Evolutionary conservation across 768 basidiomycete species (phyloP).

Genomic region (Termitomyces sp.): DNA sequence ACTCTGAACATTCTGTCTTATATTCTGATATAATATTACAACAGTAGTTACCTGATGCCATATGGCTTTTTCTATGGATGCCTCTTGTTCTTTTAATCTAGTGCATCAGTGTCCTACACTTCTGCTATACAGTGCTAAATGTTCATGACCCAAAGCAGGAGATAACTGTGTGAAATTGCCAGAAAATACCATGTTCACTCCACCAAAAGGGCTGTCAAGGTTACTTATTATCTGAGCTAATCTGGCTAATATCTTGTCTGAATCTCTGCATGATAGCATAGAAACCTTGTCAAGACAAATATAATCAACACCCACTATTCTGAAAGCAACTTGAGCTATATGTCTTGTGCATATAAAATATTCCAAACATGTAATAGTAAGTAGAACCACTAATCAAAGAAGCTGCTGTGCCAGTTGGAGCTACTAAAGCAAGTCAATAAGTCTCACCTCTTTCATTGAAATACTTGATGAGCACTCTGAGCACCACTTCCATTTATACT

Average conservation of each 20-base stretch:
- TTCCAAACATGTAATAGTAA: slow-evolving; percentile 13
- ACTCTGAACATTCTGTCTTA: too few relatives aligned
- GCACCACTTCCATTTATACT: slow-evolving; percentile 16
- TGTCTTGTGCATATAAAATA: not conserved
- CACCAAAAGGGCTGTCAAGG: not conserved
- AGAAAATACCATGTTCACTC: slow-evolving; percentile 30
- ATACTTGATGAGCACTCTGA: slow-evolving; percentile 10
- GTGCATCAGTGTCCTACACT: not conserved
- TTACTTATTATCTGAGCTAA: not conserved
- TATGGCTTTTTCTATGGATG: not conserved
- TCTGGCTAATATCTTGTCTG: not conserved
- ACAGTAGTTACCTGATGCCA: not conserved
- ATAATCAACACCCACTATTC: slow-evolving; percentile 6
- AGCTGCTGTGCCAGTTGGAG: slow-evolving; percentile 17
- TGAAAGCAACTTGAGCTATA: not conserved
- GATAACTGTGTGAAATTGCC: slow-evolving; percentile 40
- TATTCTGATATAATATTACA: too few relatives aligned
- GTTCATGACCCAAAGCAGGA: slow-evolving; percentile 11
- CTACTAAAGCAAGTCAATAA: slow-evolving; percentile 1
- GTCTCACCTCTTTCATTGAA: slow-evolving; percentile 1
- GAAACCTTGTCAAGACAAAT: not conserved
- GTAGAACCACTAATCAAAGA: slow-evolving; percentile 14
- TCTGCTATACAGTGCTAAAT: too few relatives aligned
- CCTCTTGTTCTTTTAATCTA: not conserved
- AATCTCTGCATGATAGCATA: slow-evolving; percentile 7